Evolutionary conservation across 2,329 filamentous ascomycete species (phyloP).

Genomic region (Paramyrothecium sp.): DNA sequence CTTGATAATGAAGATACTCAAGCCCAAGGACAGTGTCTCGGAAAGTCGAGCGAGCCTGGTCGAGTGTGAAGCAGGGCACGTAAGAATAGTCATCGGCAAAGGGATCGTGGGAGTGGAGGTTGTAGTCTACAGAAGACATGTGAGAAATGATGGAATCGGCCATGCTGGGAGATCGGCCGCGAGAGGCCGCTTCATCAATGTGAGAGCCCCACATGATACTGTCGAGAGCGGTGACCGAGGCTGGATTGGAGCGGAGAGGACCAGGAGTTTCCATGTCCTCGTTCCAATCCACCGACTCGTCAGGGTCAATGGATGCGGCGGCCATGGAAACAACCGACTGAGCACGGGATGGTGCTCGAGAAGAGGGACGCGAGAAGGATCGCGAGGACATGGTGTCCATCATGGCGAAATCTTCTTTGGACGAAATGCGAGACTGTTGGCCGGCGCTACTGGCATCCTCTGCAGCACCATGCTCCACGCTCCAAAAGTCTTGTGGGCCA

Average conservation of each 20-base stretch:
- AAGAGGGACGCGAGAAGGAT: conserved; percentile 39
- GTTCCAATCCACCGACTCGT: conserved; percentile 36
- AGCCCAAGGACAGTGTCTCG: conserved; percentile 89
- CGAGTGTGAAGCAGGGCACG: conserved; percentile 87
- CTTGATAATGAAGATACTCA: conserved; percentile 89
- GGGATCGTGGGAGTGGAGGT: conserved; percentile 56
- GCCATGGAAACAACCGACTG: conserved; percentile 44
- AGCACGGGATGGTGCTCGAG: conserved; percentile 45
- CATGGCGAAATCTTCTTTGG: conserved; percentile 36
- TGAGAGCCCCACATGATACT: conserved; percentile 78
- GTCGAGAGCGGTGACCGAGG: conserved; percentile 62
- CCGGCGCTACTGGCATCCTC: conserved; percentile 46
- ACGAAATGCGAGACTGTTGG: conserved; percentile 40
- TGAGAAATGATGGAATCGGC: conserved; percentile 73
- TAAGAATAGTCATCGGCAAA: conserved; percentile 88
- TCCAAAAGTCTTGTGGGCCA: conserved; percentile 71
- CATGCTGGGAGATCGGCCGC: conserved; percentile 75
- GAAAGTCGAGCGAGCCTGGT: conserved; percentile 80
- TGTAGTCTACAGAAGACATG: conserved; percentile 65
- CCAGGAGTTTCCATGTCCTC: conserved; percentile 55
- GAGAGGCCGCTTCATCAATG: conserved; percentile 53
- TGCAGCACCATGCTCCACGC: conserved; percentile 72
- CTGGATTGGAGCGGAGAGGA: conserved; percentile 50
- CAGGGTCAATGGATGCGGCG: conserved; percentile 28
- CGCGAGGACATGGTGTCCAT: conserved; percentile 34